phyloP scores from a whole-genome alignment of 2,329 filamentous ascomycete genomes.

The Zopfia rhizophila region DNA sequence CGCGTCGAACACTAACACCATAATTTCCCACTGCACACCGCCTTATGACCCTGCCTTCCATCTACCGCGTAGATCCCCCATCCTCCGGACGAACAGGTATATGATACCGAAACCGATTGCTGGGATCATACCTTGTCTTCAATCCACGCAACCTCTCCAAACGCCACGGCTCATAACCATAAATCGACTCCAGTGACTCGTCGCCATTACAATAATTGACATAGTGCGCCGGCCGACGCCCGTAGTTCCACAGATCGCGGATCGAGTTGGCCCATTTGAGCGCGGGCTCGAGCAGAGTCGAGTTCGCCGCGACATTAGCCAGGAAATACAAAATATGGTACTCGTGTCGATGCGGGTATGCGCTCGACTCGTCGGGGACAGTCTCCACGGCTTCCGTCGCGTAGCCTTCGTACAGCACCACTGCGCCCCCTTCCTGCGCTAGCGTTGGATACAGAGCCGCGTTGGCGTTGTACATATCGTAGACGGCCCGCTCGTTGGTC shows the following conservation, averaged over 20 bases:
- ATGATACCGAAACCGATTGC: slow-evolving; percentile 37
- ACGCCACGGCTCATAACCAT: slow-evolving; percentile 48
- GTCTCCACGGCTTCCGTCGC: slow-evolving; percentile 23
- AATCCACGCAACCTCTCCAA: slow-evolving; percentile 42
- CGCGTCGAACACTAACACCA: too few relatives aligned
- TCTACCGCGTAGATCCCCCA: too few relatives aligned
- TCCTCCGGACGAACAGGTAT: too few relatives aligned
- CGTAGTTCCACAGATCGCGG: slow-evolving; percentile 19
- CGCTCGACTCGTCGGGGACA: slow-evolving; percentile 26
- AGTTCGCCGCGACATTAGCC: slow-evolving; percentile 25
- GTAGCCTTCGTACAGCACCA: slow-evolving; percentile 33
- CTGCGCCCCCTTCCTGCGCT: too few relatives aligned
- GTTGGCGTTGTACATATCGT: too few relatives aligned
- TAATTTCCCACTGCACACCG: too few relatives aligned
- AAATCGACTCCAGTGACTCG: slow-evolving; percentile 40
- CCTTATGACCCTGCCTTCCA: too few relatives aligned
- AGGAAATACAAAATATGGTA: slow-evolving; percentile 24
- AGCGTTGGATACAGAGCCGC: too few relatives aligned
- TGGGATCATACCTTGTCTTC: slow-evolving; percentile 49
- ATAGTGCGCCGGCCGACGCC: slow-evolving; percentile 30
- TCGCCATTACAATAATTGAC: slow-evolving; percentile 46
- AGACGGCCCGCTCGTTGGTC: too few relatives aligned
- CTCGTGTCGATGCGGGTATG: slow-evolving; percentile 29
- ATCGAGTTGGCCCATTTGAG: slow-evolving; percentile 21
- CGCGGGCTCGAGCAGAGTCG: slow-evolving; percentile 24